A percentile compares a stretch with the other conserved stretches of the same genome.
Evolutionary conservation across 139 green algal genomes (phyloP).

Genomic region (Asterochloris sp.): DNA sequence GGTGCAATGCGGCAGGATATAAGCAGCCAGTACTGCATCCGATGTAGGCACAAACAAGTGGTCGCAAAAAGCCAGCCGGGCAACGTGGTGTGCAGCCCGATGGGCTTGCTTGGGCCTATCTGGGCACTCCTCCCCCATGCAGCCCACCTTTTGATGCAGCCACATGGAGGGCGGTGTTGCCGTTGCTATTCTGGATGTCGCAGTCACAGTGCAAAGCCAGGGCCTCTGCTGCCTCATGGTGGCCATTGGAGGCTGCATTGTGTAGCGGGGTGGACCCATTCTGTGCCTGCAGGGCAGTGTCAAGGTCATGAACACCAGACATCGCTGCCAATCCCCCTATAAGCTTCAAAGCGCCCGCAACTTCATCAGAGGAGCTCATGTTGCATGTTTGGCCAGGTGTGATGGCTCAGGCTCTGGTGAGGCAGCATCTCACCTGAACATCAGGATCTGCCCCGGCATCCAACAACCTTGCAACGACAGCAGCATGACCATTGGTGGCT

Average conservation of each 20-base stretch:
- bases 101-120: too few relatives aligned
- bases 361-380: too few relatives aligned
- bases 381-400: not conserved
- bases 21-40: too few relatives aligned
- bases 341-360: too few relatives aligned
- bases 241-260: slow-evolving; percentile 32
- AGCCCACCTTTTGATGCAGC: slow-evolving; percentile 39
- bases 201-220: slow-evolving; percentile 30
- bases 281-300: slow-evolving; percentile 12
- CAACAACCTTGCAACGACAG: slow-evolving; percentile 29
- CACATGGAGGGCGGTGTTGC: slow-evolving; percentile 56
- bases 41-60: too few relatives aligned
- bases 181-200: slow-evolving; percentile 53
- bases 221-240: slow-evolving; percentile 15
- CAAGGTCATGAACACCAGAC: not conserved
- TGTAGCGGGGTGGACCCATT: slow-evolving; percentile 40
- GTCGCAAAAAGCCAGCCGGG: too few relatives aligned
- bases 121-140: not conserved
- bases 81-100: too few relatives aligned
- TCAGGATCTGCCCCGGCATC: slow-evolving; percentile 14
- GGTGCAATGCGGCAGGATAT: too few relatives aligned
- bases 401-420: not conserved
- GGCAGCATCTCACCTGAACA: slow-evolving; percentile 6
- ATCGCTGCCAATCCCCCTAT: too few relatives aligned
- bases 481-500: slow-evolving; percentile 39